Conservation (phyloP, 306 rosid species). For the Lathyrus oleraceus region DNA sequence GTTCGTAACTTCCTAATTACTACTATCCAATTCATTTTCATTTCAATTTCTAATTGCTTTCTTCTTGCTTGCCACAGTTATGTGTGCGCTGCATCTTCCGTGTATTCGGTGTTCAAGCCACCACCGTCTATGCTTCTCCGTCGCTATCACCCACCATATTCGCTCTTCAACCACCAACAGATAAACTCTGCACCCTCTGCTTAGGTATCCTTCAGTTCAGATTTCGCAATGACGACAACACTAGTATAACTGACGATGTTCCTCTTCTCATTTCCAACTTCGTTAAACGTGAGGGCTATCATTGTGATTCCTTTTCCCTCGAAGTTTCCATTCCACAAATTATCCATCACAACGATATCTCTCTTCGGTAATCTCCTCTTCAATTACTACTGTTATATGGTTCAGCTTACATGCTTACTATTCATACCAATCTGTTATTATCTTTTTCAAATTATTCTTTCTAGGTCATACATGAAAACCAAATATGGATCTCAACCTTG, state of each 20-base stretch:
- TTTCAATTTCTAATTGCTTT: neutral
- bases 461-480: slow-evolving; percentile 59
- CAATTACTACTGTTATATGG: too few relatives aligned
- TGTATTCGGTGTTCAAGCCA: slow-evolving; percentile 54
- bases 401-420: too few relatives aligned
- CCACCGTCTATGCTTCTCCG: slow-evolving; percentile 36
- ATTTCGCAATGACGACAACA: slow-evolving; percentile 35
- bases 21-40: neutral
- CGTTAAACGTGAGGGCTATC: slow-evolving; percentile 55
- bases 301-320: slow-evolving; percentile 63
- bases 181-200: slow-evolving; percentile 60
- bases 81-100: slow-evolving; percentile 76
- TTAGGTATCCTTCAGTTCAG: slow-evolving; percentile 80
- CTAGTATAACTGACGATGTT: slow-evolving; percentile 17
- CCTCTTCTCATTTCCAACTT: slow-evolving; percentile 54
- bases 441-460: too few relatives aligned
- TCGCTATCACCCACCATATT: slow-evolving; percentile 34
- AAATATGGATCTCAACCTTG: slow-evolving; percentile 65
- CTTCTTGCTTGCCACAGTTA: slow-evolving; percentile 40
- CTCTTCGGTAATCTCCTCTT: slow-evolving; percentile 44
- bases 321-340: slow-evolving; percentile 71
- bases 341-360: slow-evolving; percentile 54
- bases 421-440: too few relatives aligned
- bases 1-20: slow-evolving; percentile 23
- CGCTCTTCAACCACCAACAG: neutral